Evolutionary conservation across 2,329 filamentous ascomycete genomes (phyloP), one percentile per base, ranked within the genome.

Genomic region (Paecilomyces sp.): DNA sequence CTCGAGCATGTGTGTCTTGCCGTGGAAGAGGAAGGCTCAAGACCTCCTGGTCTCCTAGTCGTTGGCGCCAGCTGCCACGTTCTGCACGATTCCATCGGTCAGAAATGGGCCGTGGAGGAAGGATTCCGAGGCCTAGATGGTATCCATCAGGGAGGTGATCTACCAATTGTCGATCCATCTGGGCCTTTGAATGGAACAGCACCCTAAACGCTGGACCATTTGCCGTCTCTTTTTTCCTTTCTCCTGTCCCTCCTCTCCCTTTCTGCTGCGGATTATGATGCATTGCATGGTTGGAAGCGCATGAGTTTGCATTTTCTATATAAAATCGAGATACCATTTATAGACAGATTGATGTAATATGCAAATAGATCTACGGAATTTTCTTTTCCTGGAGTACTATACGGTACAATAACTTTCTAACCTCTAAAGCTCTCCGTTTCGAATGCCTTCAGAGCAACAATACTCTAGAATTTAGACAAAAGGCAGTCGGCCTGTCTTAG

Each of bases 21-120:
- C 0, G 87, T 99, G 54, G 92, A 97, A 72, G 86, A 90, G 56
- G 91, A 95, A 69, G 94, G 94, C 0, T 94, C 89, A 65, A 81
- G 93, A 36, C 94, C 94, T 13, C 94, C 94, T 0, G 94, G 94
- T 0, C 73, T 99, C 61, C 77, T 99, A 31, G 91, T 97, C 0
- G 87, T 96, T 0, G 94, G 94, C 0, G 80, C 83, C 54, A 90
- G 91, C 3, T 99, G 94, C 67, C 88, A 91, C 68, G 90, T 91
- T 4, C 74, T 97, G 60, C 83, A 87, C 63, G 78, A 80, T 24
- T 80, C 83, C 36, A 78, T 76, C 59, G 83, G 82, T 1, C 82
- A 85, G 67, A 85, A 85, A 60, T 97, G 93, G 93, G 78, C 82
- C 0, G 90, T 96, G 0, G 92, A 97, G 72, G 92, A 97, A 55